Conservation (phyloP, 306 rosid genomes). For the Corylus heterophylla region DNA sequence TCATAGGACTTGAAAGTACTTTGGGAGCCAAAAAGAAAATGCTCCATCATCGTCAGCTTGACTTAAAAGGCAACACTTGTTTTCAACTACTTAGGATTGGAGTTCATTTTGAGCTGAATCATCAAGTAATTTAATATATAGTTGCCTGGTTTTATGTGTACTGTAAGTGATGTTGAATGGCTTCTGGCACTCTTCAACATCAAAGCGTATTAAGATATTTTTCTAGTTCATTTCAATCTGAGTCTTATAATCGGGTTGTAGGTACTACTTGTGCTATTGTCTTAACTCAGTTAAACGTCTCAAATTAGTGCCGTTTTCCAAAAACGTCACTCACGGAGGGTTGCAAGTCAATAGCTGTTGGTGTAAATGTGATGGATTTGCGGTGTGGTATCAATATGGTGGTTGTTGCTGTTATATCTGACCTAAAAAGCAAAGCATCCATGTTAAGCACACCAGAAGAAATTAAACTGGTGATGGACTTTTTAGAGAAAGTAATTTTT, state of each 20-base stretch:
- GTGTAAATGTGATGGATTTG: slow-evolving; percentile 89
- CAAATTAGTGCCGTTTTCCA: too few species aligned
- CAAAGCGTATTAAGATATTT: background rate
- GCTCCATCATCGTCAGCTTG: background rate
- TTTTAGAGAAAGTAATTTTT: slow-evolving; percentile 18
- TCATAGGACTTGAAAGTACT: background rate
- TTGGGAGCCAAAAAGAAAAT: background rate
- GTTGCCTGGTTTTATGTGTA: background rate
- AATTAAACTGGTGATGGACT: slow-evolving; percentile 75
- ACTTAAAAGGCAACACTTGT: background rate
- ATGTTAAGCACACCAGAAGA: slow-evolving; percentile 93
- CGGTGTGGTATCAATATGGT: slow-evolving; percentile 85
- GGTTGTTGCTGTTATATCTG: slow-evolving; percentile 74
- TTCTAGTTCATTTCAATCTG: background rate
- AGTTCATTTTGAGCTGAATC: background rate
- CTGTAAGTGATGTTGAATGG: background rate
- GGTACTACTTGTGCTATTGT: slow-evolving; percentile 98
- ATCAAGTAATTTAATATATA: background rate
- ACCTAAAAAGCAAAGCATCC: slow-evolving; percentile 75
- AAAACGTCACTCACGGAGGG: slow-evolving; percentile 64
- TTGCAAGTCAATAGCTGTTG: slow-evolving; percentile 90
- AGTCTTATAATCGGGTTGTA: slow-evolving; percentile 38
- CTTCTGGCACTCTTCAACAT: background rate
- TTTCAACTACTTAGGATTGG: background rate
- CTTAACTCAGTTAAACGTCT: slow-evolving; percentile 45